Evolutionary conservation across 768 basidiomycete species (phyloP), one percentile per base, ranked within the genome.

Genomic region (Podaxis sp.): DNA sequence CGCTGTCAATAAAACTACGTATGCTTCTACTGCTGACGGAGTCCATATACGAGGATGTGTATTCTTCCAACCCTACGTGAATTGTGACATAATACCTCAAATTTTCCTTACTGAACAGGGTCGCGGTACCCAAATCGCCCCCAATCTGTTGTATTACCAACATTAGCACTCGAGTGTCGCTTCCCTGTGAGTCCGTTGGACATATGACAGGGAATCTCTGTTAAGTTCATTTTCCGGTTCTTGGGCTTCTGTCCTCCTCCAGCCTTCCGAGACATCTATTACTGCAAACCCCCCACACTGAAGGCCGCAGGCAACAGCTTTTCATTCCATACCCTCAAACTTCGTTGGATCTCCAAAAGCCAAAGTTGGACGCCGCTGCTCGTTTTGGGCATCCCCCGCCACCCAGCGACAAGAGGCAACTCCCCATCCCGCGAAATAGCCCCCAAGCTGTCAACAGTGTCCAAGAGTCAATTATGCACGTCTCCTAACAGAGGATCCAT

Each of bases 31-130:
- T 22, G 26, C 49, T 52, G 58, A 52, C 17, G 22, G 33, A 26
- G 42, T 33, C 42, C 59, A 28, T n/a, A 53, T 46, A 22, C 44
- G 22, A 40, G 38, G 33, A 48, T 53, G 24, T 24, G 52, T 36
- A 28, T 46, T 56, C 38, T 53, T 28, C 49, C 49, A 51, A 15
- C 8, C 26, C 52, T 46, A 42, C 52, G 28, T 53, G 40, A 22
- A 48, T 24, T 22, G 53, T 63, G 54, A 51, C 61, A 63, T 63
- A 63, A 57, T 53, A 17, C 48, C 28, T 63, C 54, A 51, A 63
- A 49, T 51, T 57, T 57, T 62, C 46, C 19, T 56, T 49, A 54
- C 55, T 33, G 44, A 19, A 51, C 42, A 63, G 59, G 59, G 59
- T 44, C 28, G n/a, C 38, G 9, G n/a, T 42, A 40, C 24, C 38